Conservation (phyloP, 23 red algal genomes). For the Gracilaria gracilis region DNA sequence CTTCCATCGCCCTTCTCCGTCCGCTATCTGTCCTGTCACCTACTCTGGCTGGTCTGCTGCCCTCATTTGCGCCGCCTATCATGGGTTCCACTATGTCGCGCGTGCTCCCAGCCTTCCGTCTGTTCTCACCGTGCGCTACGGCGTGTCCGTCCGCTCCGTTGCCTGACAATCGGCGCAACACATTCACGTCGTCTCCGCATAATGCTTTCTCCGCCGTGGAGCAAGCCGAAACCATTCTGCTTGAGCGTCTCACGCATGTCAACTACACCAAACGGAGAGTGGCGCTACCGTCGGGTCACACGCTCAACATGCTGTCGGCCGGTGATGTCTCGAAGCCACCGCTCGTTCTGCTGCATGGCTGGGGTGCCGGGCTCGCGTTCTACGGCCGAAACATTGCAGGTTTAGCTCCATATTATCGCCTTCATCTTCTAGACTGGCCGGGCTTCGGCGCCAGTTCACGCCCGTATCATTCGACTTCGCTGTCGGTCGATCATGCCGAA, state of each 20-base stretch:
- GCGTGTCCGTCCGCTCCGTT: neutral
- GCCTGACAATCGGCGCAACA: neutral
- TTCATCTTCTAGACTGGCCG: slow-evolving; percentile 84
- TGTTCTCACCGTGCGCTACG: neutral
- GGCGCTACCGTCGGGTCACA: slow-evolving; percentile 40
- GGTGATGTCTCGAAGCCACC: slow-evolving; percentile 53
- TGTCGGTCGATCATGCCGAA: slow-evolving; percentile 35
- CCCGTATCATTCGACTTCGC: slow-evolving; percentile 27
- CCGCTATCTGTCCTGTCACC: neutral
- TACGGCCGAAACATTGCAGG: slow-evolving; percentile 69
- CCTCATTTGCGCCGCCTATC: neutral
- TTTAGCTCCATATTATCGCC: slow-evolving; percentile 63
- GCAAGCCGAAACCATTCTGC: slow-evolving; percentile 43
- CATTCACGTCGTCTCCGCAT: neutral
- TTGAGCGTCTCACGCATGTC: slow-evolving; percentile 35
- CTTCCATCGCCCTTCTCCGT: neutral
- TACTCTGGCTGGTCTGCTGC: neutral
- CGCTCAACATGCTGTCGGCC: slow-evolving; percentile 67
- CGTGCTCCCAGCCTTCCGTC: slow-evolving; percentile 6
- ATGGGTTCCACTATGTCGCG: slow-evolving; percentile 28
- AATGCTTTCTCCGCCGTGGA: slow-evolving; percentile 5
- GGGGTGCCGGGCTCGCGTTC: slow-evolving; percentile 82
- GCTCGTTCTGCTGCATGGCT: slow-evolving; percentile 81
- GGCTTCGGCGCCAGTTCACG: slow-evolving; percentile 81
- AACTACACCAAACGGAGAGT: slow-evolving; percentile 53